phyloP scores from a whole-genome alignment of 140 eudicot genomes.

The Flaveria floridana region DNA sequence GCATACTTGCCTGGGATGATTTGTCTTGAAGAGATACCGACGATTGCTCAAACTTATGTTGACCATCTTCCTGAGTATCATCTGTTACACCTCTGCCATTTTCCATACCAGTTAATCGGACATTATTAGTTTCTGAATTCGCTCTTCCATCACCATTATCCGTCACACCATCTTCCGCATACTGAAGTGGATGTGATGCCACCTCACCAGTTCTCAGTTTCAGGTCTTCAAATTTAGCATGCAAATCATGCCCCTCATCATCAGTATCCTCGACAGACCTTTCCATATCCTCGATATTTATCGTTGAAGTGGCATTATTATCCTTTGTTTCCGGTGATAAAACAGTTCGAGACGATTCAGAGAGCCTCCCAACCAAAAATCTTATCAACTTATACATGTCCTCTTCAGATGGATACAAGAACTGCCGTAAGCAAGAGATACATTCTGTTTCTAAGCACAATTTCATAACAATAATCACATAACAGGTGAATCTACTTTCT shows the following conservation, averaged over 20 bases:
- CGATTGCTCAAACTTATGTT: slow-evolving; percentile 25
- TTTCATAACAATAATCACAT: slow-evolving; percentile 37
- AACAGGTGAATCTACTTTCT: slow-evolving; percentile 13
- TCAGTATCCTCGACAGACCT: slow-evolving; percentile 6
- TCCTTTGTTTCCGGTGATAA: slow-evolving; percentile 24
- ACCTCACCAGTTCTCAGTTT: slow-evolving; percentile 26
- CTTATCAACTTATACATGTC: slow-evolving; percentile 73
- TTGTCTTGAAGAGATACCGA: slow-evolving; percentile 23
- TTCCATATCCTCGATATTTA: slow-evolving; percentile 12
- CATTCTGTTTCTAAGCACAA: slow-evolving; percentile 47
- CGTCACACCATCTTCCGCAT: slow-evolving; percentile 25
- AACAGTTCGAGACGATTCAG: slow-evolving; percentile 44
- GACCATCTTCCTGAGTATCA: slow-evolving; percentile 18
- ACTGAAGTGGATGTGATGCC: slow-evolving; percentile 21
- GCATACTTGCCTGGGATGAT: slow-evolving; percentile 43
- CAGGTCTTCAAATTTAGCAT: slow-evolving; percentile 27
- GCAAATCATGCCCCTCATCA: slow-evolving; percentile 31
- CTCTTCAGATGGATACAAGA: slow-evolving; percentile 84
- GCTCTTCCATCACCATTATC: not conserved
- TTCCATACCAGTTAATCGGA: slow-evolving; percentile 4
- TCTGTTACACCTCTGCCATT: slow-evolving; percentile 15
- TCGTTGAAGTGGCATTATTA: slow-evolving; percentile 10
- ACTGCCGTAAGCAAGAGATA: slow-evolving; percentile 73
- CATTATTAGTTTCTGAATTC: not conserved
- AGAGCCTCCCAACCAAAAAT: slow-evolving; percentile 66